Evolutionary conservation across 1,284 basidiomycete species (phyloP), one percentile per base, ranked within the genome.

Genomic region (Boletus sp.): DNA sequence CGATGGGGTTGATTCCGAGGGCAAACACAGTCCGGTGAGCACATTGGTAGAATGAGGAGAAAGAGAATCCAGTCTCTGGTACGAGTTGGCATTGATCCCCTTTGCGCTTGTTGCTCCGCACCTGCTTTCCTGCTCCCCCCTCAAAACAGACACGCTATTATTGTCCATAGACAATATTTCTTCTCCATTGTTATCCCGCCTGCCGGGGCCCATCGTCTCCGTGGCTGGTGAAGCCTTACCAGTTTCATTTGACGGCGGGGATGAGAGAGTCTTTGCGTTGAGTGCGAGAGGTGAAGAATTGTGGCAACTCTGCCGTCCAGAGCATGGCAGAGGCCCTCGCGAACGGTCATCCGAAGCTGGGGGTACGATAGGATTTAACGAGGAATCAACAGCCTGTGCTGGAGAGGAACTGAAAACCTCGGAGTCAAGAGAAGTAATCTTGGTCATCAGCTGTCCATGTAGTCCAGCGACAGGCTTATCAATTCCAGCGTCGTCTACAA

Each of bases 21-120:
- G 45, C 9, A 57, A 51, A n/a, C 73, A 62, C 13, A 77, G 60
- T 57, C 70, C 70, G 18, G 68, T 60, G 35, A 78, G 67, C 37
- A 74, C 63, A 22, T 62, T 63, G 16, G 67, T 62, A 51, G 79
- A 77, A 15, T 67, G 64, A 7, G 76, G 76, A 27, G 77, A 78
- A 36, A 78, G 62, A 29, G 75, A 74, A 22, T 68, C 62, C 29
- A 75, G 42, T 56, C 57, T 60, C 42, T 58, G 62, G 33, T 61
- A 49, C 5, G 42, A 52, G 43, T 51, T 51, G 45, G 33, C 18
- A 47, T 49, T 29, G 29, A 39, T 45, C 11, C 22, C 61, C 33
- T 55, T 60, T 47, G 44, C 58, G 50, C 55, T 57, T 53, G 41
- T 46, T 9, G 37, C 22, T 51, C 24, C 36, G 53, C 35, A 50